Evolutionary conservation across 2,329 filamentous ascomycete species (phyloP), one percentile per base, ranked within the genome.

Genomic region (Huntiella savannae): DNA sequence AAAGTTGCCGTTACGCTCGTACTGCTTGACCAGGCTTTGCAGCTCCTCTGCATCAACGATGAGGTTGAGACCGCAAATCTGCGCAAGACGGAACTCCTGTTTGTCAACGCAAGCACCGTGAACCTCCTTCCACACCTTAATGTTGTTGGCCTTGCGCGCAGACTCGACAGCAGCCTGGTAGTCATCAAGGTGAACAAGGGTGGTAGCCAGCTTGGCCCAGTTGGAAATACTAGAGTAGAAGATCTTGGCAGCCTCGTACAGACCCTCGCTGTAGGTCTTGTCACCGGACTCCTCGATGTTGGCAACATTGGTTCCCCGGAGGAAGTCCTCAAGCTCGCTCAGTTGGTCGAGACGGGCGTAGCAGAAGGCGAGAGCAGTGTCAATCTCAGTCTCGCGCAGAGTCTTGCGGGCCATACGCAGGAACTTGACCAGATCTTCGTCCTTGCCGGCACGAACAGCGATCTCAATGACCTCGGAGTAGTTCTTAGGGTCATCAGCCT

Each of bases 61-160:
- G 50, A 98, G 71, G 67, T 98, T 96, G 51, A 98, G 77, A 71
- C 92, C 92, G 58, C 91, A 98, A 56, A 98, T 98, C 66, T 96
- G 91, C 19, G 92, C 91, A 50, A 98, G 80, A 51, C 88, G 83
- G 77, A 98, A 98, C 61, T 98, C 91, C 69, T 94, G 96, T 77
- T 96, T 98, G 52, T 75, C 77, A 53, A 98, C 83, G 59, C 91
- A 98, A 16, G 88, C 91, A 59, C 85, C 82, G 65, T 96, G 92
- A 54, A 98, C 91, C 64, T 98, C 84, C 66, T 91, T 93, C 91
- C 91, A 98, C 45, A 98, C 91, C 69, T 93, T 95, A 64, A 95
- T 87, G 63, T 85, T 96, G 71, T 96, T 98, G 56, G 91, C 91
- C 68, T 98, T 96, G 61, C 91, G 83, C 19, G 92, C 91, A 58